Percentiles rank a stretch among this genome's conserved stretches.
Conservation (phyloP, 2,329 filamentous ascomycete genomes). For the Diplodia sapinea region DNA sequence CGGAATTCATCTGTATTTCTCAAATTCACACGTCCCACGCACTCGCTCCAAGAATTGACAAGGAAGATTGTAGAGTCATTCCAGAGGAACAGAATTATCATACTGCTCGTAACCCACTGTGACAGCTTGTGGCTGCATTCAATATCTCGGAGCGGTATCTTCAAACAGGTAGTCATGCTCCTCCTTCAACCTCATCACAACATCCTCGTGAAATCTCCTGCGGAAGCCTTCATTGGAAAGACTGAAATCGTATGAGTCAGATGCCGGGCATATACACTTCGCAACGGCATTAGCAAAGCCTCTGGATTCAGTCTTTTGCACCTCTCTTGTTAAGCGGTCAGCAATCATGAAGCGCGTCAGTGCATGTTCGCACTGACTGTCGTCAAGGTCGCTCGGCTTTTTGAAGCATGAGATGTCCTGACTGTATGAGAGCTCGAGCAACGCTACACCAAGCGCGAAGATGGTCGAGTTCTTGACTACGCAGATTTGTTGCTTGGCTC, state of each 20-base stretch:
- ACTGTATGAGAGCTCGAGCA: slow-evolving; percentile 33
- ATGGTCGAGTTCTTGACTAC: slow-evolving; percentile 32
- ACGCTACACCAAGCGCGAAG: slow-evolving; percentile 33
- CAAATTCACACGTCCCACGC: too few species aligned
- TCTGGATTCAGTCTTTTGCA: slow-evolving; percentile 11
- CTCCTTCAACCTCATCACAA: slow-evolving; percentile 24
- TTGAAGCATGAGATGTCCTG: slow-evolving; percentile 15
- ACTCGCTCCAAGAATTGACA: too few species aligned
- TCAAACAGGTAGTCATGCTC: slow-evolving; percentile 37
- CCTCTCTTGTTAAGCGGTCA: slow-evolving; percentile 7
- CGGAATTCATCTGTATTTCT: too few species aligned
- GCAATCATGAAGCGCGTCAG: slow-evolving; percentile 30
- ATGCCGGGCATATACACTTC: slow-evolving; percentile 31
- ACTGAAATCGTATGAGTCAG: not conserved
- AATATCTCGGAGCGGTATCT: not conserved
- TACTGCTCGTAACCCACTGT: too few species aligned
- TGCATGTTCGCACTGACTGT: not conserved
- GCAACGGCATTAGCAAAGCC: slow-evolving; percentile 31
- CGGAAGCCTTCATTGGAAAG: slow-evolving; percentile 30
- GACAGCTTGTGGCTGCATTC: too few species aligned
- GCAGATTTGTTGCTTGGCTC: not conserved
- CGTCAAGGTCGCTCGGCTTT: slow-evolving; percentile 25
- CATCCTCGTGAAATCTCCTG: slow-evolving; percentile 31
- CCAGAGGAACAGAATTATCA: too few species aligned
- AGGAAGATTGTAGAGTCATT: too few species aligned